Evolutionary conservation across 495 filamentous ascomycete genomes (phyloP).

Genomic region (Penicillium bovifimosum): DNA sequence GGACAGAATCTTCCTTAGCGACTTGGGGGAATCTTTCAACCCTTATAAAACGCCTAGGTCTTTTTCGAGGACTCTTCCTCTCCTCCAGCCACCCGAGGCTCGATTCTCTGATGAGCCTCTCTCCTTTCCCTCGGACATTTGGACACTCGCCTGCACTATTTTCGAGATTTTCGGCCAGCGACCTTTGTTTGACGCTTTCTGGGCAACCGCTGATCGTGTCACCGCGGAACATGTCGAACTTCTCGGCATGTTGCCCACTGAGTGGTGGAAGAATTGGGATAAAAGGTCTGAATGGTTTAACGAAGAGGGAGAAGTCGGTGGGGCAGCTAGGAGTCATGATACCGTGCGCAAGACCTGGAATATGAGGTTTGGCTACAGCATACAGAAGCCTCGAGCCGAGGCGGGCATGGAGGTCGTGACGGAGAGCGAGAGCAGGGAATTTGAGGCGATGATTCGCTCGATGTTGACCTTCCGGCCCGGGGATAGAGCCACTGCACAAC

Average conservation of each 20-base stretch:
- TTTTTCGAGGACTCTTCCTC: conserved; percentile 19
- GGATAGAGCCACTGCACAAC: conserved; percentile 11
- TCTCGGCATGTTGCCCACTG: conserved; percentile 23
- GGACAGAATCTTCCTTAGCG: conserved; percentile 16
- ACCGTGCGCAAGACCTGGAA: conserved; percentile 9
- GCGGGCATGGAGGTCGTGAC: background rate
- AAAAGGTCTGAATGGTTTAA: conserved; percentile 14
- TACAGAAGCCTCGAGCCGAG: conserved; percentile 14
- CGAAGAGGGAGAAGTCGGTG: conserved; percentile 16
- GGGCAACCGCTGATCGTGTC: conserved; percentile 16
- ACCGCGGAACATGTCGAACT: conserved; percentile 22
- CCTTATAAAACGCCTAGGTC: conserved; percentile 6
- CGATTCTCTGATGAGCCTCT: conserved; percentile 21
- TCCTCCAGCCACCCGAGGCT: conserved; percentile 22
- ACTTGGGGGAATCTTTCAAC: conserved; percentile 27
- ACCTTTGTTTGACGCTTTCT: conserved; percentile 23
- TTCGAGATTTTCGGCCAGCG: conserved; percentile 28
- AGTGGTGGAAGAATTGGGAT: conserved; percentile 26
- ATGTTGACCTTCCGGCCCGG: conserved; percentile 7
- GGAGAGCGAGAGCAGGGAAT: background rate
- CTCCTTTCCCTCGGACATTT: conserved; percentile 29
- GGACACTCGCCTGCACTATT: conserved; percentile 29
- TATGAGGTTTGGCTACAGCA: conserved; percentile 9
- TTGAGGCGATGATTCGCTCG: background rate
- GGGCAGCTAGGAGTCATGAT: conserved; percentile 8